Conservation (phyloP, 306 rosid genomes). For the Biancaea sappan region DNA sequence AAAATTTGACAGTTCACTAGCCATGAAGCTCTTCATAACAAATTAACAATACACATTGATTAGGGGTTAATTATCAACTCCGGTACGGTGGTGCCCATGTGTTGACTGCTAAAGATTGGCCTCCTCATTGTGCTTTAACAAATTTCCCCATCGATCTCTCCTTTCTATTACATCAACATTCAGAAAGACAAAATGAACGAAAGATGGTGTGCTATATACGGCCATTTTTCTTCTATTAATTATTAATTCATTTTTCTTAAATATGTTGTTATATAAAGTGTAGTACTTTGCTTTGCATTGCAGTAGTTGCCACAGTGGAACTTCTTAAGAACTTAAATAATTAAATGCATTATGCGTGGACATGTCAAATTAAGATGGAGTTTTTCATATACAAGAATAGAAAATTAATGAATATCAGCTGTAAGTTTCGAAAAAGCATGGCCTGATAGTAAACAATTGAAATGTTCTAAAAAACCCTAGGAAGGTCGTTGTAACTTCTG, state of each 20-base stretch:
- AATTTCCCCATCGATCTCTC: not conserved
- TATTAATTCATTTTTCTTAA: too few relatives aligned
- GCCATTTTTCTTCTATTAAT: too few relatives aligned
- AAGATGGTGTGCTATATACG: too few relatives aligned
- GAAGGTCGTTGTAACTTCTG: not conserved
- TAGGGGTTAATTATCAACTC: not conserved
- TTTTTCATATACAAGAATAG: not conserved
- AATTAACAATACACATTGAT: not conserved
- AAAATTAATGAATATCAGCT: not conserved
- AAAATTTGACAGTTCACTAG: too few relatives aligned
- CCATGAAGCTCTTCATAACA: too few relatives aligned
- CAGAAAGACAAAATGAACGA: too few relatives aligned
- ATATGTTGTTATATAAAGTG: too few relatives aligned
- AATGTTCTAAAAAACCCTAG: not conserved
- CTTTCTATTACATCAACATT: too few relatives aligned
- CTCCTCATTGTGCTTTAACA: not conserved
- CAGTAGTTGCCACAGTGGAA: too few relatives aligned
- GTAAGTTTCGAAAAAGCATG: not conserved
- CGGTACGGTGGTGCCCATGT: not conserved
- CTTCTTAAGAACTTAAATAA: too few relatives aligned
- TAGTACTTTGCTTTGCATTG: too few relatives aligned
- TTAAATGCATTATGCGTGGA: too few relatives aligned
- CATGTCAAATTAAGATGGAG: not conserved
- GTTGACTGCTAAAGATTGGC: not conserved
- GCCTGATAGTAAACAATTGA: not conserved